Evolutionary conservation across 2,329 filamentous ascomycete genomes (phyloP).

Genomic region (Pseudogymnoascus sp.): DNA sequence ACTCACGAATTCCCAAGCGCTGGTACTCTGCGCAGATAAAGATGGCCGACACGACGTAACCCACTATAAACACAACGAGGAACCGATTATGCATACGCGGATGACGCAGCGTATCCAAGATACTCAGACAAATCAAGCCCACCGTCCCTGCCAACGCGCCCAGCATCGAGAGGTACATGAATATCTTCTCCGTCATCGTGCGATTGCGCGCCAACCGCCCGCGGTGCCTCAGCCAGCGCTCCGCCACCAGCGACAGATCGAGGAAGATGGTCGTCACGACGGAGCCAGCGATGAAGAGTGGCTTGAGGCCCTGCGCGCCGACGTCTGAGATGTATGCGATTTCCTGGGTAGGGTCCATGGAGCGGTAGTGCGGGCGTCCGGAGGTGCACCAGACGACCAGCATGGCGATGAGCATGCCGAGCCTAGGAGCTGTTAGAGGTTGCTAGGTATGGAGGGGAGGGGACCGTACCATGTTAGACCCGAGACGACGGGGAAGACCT

Average conservation of each 20-base stretch:
- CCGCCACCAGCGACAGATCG: constrained; percentile 69
- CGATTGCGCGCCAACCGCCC: constrained; percentile 71
- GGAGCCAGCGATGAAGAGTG: constrained; percentile 68
- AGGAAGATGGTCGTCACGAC: constrained; percentile 68
- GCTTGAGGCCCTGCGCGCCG: constrained; percentile 55
- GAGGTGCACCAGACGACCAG: constrained; percentile 59
- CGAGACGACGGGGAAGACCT: constrained; percentile 62
- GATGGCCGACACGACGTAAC: constrained; percentile 77
- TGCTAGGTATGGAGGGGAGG: constrained; percentile 18
- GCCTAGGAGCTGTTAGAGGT: constrained; percentile 31
- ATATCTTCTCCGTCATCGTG: constrained; percentile 51
- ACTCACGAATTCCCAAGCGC: constrained; percentile 63
- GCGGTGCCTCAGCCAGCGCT: constrained; percentile 76
- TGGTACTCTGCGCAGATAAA: constrained; percentile 90
- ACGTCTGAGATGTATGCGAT: constrained; percentile 69
- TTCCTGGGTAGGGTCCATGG: constrained; percentile 48
- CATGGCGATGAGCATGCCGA: constrained; percentile 60
- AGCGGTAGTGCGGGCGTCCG: constrained; percentile 47
- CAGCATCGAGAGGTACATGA: constrained; percentile 53
- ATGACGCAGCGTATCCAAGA: constrained; percentile 76
- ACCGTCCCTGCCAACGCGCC: constrained; percentile 67
- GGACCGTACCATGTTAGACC: constrained; percentile 38
- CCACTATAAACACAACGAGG: constrained; percentile 73
- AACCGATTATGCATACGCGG: constrained; percentile 64
- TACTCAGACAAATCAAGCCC: constrained; percentile 72